Evolutionary conservation across 352 stramenopile genomes (phyloP), one percentile per base, ranked within the genome.

Genomic region (Phytophthora multivora): DNA sequence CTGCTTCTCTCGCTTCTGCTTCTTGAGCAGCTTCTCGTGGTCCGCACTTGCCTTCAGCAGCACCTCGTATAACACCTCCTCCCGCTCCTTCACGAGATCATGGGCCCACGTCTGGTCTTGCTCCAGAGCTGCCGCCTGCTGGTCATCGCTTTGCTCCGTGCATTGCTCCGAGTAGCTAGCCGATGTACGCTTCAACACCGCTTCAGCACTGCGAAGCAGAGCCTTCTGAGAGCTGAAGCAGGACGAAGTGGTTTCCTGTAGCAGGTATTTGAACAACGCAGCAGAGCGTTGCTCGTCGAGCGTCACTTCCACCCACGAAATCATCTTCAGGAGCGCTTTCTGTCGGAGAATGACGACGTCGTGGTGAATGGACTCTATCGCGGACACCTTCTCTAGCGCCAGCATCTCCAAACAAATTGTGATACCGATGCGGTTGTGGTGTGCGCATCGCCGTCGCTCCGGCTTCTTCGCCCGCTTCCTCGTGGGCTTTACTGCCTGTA

Each of bases 381-480:
- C 61, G 3, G 54, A 51, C 11, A 90, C 56, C n/a, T 79, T 67
- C 48, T 83, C 79, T n/a, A 91, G 50, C 2, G 82, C 80, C 12
- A 91, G 53, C n/a, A 91, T 68, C 46, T 89, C 82, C 40, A 91
- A 66, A 51, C 74, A 88, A 51, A 91, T 78, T 39, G 86, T 87
- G 51, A 91, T 81, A 0, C 77, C 79, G 26, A 89, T 80, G 2
- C 82, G 78, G 43, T 91, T 91, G 54, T 89, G 78, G 39, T 91
- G 82, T n/a, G 82, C 80, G 35, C 82, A 89, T 11, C 49, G 64
- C 12, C 66, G 53, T 57, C 26, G 53, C 46, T 57, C 69, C 21
- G 15, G 50, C 48, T 55, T 70, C 61, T 60, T 73, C 43, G 56
- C 42, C 47, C 48, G 52, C 31, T 64, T 54, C 36, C 64, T 70